phyloP scores from a whole-genome alignment of 1,284 basidiomycete genomes.

The Pisolithus thermaeus region DNA sequence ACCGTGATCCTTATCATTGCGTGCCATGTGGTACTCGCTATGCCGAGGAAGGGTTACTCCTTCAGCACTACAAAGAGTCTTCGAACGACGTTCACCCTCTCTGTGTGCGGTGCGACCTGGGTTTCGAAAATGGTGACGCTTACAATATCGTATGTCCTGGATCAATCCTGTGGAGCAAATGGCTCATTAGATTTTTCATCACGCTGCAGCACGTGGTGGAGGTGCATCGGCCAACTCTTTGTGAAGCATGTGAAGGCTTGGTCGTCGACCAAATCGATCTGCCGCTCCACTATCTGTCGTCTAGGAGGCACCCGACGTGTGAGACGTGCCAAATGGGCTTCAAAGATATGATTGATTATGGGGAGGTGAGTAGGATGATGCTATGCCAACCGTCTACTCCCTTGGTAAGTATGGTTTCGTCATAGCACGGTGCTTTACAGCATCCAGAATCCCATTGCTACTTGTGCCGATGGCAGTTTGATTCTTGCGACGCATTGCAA shows the following conservation, averaged over 20 bases:
- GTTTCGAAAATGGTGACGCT: slow-evolving; percentile 14
- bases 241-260: slow-evolving; percentile 21
- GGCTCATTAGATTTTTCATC: slow-evolving; percentile 1
- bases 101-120: slow-evolving; percentile 22
- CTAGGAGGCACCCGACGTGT: slow-evolving; percentile 24
- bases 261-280: slow-evolving; percentile 21
- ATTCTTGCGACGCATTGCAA: slow-evolving; percentile 20
- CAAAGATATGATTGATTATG: slow-evolving; percentile 24
- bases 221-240: slow-evolving; percentile 23
- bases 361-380: slow-evolving; percentile 19
- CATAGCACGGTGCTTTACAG: slow-evolving; percentile 24
- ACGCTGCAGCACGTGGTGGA: slow-evolving; percentile 19
- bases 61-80: slow-evolving; percentile 23
- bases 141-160: slow-evolving; percentile 18
- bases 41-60: slow-evolving; percentile 22
- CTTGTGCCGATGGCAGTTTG: slow-evolving; percentile 31
- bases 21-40: slow-evolving; percentile 19
- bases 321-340: slow-evolving; percentile 24
- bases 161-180: not conserved
- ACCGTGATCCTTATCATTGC: slow-evolving; percentile 24
- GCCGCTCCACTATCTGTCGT: slow-evolving; percentile 20
- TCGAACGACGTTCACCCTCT: slow-evolving; percentile 20
- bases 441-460: slow-evolving; percentile 29
- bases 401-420: not conserved
- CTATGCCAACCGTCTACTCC: slow-evolving; percentile 5